Conservation (phyloP, 345 rosid genomes). For the Diplotaxis tenuifolia region DNA sequence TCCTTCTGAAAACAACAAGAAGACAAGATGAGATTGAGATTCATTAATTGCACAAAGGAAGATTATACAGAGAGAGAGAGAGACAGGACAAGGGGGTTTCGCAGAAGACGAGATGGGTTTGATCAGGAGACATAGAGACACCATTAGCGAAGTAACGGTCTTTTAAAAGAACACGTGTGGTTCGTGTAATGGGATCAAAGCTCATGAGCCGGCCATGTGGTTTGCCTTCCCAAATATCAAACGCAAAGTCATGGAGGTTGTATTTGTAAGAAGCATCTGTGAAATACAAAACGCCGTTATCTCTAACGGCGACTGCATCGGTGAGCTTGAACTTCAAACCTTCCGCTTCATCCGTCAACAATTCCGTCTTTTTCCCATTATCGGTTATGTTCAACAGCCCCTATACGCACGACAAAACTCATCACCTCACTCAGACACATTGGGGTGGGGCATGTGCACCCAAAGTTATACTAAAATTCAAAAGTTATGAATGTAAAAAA, state of each 20-base stretch:
- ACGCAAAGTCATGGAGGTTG: slow-evolving; percentile 2
- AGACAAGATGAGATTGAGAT: neutral
- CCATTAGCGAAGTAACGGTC: slow-evolving; percentile 78
- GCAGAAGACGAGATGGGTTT: slow-evolving; percentile 55
- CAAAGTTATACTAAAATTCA: neutral
- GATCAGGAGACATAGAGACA: slow-evolving; percentile 56
- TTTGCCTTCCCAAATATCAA: slow-evolving; percentile 58
- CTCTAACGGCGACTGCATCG: slow-evolving; percentile 58
- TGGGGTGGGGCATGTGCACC: neutral
- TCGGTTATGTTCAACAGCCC: slow-evolving; percentile 59
- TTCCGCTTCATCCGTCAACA: slow-evolving; percentile 63
- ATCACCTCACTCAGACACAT: neutral
- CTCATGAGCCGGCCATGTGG: slow-evolving; percentile 70
- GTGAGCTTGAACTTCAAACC: slow-evolving; percentile 60
- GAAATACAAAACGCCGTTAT: slow-evolving; percentile 65
- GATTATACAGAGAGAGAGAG: neutral
- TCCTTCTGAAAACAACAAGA: slow-evolving; percentile 44
- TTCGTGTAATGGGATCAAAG: slow-evolving; percentile 48
- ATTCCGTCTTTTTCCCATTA: slow-evolving; percentile 42
- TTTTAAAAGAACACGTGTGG: slow-evolving; percentile 47
- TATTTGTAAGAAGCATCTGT: slow-evolving; percentile 74
- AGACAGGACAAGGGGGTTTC: slow-evolving; percentile 54
- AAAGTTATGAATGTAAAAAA: neutral
- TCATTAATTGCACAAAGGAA: neutral
- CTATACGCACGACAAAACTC: slow-evolving; percentile 30